Evolutionary conservation across 176 grass and related monocot species (phyloP).

Genomic region (Lolium multiflorum): DNA sequence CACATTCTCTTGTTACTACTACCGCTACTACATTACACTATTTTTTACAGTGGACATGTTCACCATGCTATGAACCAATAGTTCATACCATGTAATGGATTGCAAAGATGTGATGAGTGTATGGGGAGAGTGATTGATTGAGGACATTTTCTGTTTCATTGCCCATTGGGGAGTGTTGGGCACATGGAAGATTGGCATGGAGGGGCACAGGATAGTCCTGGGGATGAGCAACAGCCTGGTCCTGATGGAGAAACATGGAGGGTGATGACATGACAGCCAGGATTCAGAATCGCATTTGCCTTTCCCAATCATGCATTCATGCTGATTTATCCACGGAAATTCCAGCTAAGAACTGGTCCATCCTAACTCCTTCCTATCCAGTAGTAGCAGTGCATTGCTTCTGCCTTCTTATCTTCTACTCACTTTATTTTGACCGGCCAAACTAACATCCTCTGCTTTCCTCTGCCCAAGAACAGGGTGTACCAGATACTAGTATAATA

Average conservation of each 20-base stretch:
- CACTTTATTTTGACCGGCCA: slow-evolving; percentile 34
- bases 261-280: slow-evolving; percentile 62
- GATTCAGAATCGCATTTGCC: slow-evolving; percentile 32
- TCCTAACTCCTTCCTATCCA: slow-evolving; percentile 29
- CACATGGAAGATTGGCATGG: slow-evolving; percentile 52
- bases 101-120: slow-evolving; percentile 3
- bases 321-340: slow-evolving; percentile 48
- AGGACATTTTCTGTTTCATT: slow-evolving; percentile 6
- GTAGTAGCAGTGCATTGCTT: slow-evolving; percentile 19
- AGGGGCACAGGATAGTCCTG: slow-evolving; percentile 60
- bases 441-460: slow-evolving; percentile 18
- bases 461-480: slow-evolving; percentile 4
- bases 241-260: slow-evolving; percentile 46
- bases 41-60: slow-evolving; percentile 4
- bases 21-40: slow-evolving; percentile 11
- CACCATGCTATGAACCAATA: slow-evolving; percentile 42
- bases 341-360: slow-evolving; percentile 56
- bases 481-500: background rate
- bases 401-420: slow-evolving; percentile 7
- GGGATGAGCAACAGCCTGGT: slow-evolving; percentile 59
- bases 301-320: slow-evolving; percentile 58
- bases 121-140: slow-evolving; percentile 27
- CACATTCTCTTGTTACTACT: slow-evolving; percentile 20
- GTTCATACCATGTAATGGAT: slow-evolving; percentile 53
- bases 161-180: slow-evolving; percentile 29